Evolutionary conservation across 148 eudicot genomes (phyloP).

Genomic region (Hydrangea macrophylla): DNA sequence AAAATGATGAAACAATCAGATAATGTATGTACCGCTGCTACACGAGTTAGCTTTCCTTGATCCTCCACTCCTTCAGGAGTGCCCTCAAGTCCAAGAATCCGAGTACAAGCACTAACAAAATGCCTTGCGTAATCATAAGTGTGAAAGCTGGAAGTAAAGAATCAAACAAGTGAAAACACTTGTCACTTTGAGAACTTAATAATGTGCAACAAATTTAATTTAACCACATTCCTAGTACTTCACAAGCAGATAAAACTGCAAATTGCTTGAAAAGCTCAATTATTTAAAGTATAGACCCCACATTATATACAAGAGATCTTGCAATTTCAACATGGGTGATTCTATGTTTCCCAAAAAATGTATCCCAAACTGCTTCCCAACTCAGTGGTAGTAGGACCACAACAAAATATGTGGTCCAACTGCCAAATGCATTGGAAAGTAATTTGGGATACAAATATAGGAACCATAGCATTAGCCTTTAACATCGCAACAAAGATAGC

Average conservation of each 20-base stretch:
- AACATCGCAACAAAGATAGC: too few relatives aligned
- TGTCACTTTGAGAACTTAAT: not conserved
- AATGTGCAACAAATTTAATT: not conserved
- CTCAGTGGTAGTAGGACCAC: too few relatives aligned
- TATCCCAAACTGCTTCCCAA: too few relatives aligned
- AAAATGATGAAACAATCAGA: not conserved
- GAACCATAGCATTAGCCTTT: too few relatives aligned
- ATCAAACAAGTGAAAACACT: not conserved
- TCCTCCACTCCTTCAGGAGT: constrained; percentile 79
- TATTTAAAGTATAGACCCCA: too few relatives aligned
- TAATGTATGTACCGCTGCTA: constrained; percentile 54
- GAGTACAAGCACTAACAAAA: constrained; percentile 74
- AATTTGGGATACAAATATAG: too few relatives aligned
- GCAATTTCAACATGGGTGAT: too few relatives aligned
- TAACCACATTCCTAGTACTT: not conserved
- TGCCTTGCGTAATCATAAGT: constrained; percentile 81
- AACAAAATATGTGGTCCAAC: too few relatives aligned
- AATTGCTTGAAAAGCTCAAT: too few relatives aligned
- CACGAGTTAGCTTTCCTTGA: constrained; percentile 70
- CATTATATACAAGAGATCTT: too few relatives aligned
- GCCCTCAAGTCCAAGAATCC: constrained; percentile 79
- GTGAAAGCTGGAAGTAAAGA: constrained; percentile 52
- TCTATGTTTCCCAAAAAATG: too few relatives aligned
- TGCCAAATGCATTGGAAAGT: too few relatives aligned
- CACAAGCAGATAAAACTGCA: not conserved